phyloP scores from a whole-genome alignment of 1,284 basidiomycete genomes.

The Apiotrichum siamense region DNA sequence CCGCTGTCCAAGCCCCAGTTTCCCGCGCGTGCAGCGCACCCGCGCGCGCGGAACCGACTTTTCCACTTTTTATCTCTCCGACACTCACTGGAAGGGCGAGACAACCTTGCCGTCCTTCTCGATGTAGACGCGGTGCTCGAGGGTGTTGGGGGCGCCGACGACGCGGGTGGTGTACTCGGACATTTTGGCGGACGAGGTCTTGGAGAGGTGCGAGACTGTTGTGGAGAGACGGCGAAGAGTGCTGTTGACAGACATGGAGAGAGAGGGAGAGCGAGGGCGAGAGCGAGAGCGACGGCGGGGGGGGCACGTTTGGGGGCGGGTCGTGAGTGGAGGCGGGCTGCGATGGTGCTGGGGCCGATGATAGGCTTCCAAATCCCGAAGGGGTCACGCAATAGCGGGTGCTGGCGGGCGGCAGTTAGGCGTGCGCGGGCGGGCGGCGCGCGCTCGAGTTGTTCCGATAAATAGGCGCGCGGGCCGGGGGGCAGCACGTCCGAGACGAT shows the following conservation, averaged over 20 bases:
- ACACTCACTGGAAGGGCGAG: slow-evolving; percentile 71
- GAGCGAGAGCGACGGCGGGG: neutral
- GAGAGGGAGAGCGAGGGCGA: neutral
- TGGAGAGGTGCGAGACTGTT: slow-evolving; percentile 14
- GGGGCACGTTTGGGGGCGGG: slow-evolving; percentile 6
- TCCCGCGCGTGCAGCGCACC: too few species aligned
- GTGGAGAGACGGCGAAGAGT: slow-evolving; percentile 19
- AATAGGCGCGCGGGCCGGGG: too few species aligned
- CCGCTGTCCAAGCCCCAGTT: too few species aligned
- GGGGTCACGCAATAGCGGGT: too few species aligned
- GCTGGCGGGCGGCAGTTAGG: too few species aligned
- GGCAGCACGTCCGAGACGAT: too few species aligned
- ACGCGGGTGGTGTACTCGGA: slow-evolving; percentile 18
- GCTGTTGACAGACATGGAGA: neutral
- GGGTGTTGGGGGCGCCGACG: slow-evolving; percentile 21
- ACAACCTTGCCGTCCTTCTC: slow-evolving; percentile 81
- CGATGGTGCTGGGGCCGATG: too few species aligned
- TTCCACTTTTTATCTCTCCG: neutral
- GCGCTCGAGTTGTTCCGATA: too few species aligned
- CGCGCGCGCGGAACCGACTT: too few species aligned
- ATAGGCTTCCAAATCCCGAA: too few species aligned
- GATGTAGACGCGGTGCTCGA: slow-evolving; percentile 91
- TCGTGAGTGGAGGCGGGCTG: slow-evolving; percentile 10
- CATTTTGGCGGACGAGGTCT: slow-evolving; percentile 15
- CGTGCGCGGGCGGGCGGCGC: too few species aligned